Percentiles rank a stretch among this genome's conserved stretches.
These are phyloP conservation scores for Coemansia sp. DNA, from an alignment of 192 early-diverging fungal species.

Conservation along the genomic window DNA sequence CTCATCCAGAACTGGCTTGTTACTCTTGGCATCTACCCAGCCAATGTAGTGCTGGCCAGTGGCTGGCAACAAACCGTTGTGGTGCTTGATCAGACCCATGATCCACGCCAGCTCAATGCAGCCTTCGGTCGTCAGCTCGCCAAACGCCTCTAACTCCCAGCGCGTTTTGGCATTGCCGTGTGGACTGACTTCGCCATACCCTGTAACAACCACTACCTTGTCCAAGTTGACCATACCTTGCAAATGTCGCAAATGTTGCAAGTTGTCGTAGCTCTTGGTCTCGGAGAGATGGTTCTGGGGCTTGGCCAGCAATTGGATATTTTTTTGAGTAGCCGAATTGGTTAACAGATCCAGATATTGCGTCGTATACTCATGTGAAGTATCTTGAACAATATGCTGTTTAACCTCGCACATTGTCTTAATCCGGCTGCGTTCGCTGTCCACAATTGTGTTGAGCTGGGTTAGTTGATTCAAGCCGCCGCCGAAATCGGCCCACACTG, in stretches of 20 bases:
- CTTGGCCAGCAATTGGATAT: conserved; percentile 72
- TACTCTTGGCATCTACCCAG: conserved; percentile 87
- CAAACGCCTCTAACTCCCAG: conserved; percentile 94
- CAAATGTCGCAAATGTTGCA: conserved; percentile 64
- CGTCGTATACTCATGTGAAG: too few relatives aligned
- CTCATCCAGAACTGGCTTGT: conserved; percentile 79
- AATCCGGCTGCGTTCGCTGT: neutral
- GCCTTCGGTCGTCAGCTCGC: conserved; percentile 55
- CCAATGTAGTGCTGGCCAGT: conserved; percentile 52
- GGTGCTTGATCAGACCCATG: conserved; percentile 92
- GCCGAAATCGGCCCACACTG: conserved; percentile 86
- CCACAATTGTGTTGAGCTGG: neutral
- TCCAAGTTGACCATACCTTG: conserved; percentile 86
- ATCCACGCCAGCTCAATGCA: conserved; percentile 98
- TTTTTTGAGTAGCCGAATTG: conserved; percentile 2
- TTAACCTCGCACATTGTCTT: neutral
- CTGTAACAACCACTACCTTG: conserved; percentile 87
- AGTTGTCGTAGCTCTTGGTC: conserved; percentile 62
- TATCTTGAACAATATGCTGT: neutral
- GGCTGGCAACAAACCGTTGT: conserved; percentile 53
- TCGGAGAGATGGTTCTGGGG: conserved; percentile 83
- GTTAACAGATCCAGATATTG: neutral
- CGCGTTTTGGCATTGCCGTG: conserved; percentile 88
- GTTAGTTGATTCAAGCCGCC: conserved; percentile 72
- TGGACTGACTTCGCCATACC: conserved; percentile 92